Evolutionary conservation across 2,329 filamentous ascomycete genomes (phyloP).

Genomic region (Colletotrichum acutatum): DNA sequence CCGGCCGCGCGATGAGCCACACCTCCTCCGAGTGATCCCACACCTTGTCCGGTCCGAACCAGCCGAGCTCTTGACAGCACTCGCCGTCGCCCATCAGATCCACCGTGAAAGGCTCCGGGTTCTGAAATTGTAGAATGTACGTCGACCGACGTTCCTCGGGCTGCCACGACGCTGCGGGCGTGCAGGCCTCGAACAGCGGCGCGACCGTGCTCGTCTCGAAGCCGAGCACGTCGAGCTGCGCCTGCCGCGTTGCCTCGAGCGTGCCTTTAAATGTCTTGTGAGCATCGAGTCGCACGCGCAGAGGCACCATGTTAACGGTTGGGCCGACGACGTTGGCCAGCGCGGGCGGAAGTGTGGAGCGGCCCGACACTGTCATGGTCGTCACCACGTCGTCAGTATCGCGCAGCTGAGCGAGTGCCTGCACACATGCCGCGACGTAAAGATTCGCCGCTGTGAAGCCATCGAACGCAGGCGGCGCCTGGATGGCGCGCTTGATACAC

Average conservation of each 20-base stretch:
- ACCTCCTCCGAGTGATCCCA: neutral
- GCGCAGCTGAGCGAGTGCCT: neutral
- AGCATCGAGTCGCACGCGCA: constrained; percentile 48
- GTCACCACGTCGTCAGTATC: neutral
- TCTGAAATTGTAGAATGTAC: neutral
- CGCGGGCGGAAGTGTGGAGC: neutral
- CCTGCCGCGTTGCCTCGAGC: neutral
- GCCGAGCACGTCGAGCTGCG: neutral
- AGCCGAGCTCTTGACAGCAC: neutral
- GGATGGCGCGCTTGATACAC: neutral
- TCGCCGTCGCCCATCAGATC: neutral
- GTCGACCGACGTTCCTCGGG: neutral
- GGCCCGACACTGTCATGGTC: neutral
- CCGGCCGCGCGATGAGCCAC: neutral
- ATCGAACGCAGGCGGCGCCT: neutral
- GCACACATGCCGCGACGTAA: neutral
- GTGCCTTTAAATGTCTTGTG: neutral
- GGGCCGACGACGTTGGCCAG: constrained; percentile 44
- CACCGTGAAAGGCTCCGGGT: neutral
- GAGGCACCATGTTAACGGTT: constrained; percentile 54
- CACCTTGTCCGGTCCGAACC: neutral
- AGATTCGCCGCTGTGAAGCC: neutral
- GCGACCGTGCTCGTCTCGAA: neutral
- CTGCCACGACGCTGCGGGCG: neutral
- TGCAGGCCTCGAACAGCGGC: neutral